A percentile compares a stretch with the other conserved stretches of the same genome.
Evolutionary conservation across 2,329 filamentous ascomycete species (phyloP).

Genomic region (Metarhizium guizhouense): DNA sequence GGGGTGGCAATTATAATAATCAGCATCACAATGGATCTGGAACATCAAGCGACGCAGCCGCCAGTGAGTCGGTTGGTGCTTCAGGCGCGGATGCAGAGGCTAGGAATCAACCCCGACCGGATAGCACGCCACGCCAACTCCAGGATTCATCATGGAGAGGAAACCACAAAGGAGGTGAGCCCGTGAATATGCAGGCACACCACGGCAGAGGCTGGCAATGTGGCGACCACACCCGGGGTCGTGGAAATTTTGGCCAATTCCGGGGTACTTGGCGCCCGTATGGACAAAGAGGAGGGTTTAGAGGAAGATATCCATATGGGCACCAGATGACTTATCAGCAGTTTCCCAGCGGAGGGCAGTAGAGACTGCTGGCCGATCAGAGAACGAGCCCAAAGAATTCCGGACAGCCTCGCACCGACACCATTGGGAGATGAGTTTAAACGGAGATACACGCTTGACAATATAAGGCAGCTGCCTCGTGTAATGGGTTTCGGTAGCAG

Average conservation of each 20-base stretch:
- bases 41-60: neutral
- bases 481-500: neutral
- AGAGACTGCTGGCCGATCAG: neutral
- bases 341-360: neutral
- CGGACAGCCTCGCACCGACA: neutral
- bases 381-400: neutral
- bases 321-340: neutral
- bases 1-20: constrained; percentile 3
- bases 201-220: constrained; percentile 4
- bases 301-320: neutral
- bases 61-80: neutral
- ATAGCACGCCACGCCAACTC: neutral
- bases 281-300: neutral
- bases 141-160: neutral
- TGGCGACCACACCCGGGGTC: constrained; percentile 11
- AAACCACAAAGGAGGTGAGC: neutral
- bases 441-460: neutral
- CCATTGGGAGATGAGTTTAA: no score
- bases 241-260: constrained; percentile 7
- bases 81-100: neutral
- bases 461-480: neutral
- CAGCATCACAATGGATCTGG: neutral
- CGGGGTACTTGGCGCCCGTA: constrained; percentile 5
- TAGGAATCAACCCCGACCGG: neutral
- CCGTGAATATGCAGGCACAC: neutral